Base-by-base conservation (phyloP, 2,329 filamentous ascomycete genomes). In the Cucurbitaria berberidis region DNA sequence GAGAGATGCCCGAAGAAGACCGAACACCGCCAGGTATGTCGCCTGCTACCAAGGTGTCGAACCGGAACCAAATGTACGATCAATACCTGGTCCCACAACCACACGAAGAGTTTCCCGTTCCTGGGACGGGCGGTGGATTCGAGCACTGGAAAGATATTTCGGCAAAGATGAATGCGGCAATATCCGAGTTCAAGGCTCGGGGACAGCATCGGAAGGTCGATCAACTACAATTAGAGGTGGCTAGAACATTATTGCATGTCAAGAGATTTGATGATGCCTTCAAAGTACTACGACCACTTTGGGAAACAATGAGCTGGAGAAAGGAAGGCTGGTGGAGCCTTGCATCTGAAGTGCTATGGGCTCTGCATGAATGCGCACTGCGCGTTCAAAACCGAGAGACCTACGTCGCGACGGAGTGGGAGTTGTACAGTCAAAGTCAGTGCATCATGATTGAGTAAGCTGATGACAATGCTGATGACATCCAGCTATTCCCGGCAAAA, bases 41-140 rank as follows among this genome's bases (percentile, higher is more conserved):
- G 18, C 80, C 84, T 21, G 81, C 83, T 11, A 82, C 82, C 10
- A 78, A 81, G 56, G 78, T 84, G 16, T 83, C 81, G 0, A 81
- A 75, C 53, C 81, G 84, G 55, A 79, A 80, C 40, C 73, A 76
- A 36, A 74, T 75, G 13, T 87, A 87, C 60, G 85, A 88, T 58
- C 82, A 80, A 4, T 88, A 86, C 64, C 77, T 88, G 24, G 83
- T 81, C 5, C 82, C 82, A 1, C 81, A 85, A 49, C 82, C 85
- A 8, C 81, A 86, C 49, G 63, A 81, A 41, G 86, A 88, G 68
- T 76, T 75, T 29, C 77, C 82, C 11, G 54, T 79, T 16, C 61
- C 77, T 48, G 78, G 76, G 18, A 66, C 68, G 6, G 63, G 68
- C 30, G 69, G 62, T 24, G 79, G 80, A 1, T 80, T 81, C 57